Percentiles rank a stretch among this genome's conserved stretches.
Evolutionary conservation across 371 early-diverging fungal genomes (phyloP).

Genomic region (Capillidium rhysosporum): DNA sequence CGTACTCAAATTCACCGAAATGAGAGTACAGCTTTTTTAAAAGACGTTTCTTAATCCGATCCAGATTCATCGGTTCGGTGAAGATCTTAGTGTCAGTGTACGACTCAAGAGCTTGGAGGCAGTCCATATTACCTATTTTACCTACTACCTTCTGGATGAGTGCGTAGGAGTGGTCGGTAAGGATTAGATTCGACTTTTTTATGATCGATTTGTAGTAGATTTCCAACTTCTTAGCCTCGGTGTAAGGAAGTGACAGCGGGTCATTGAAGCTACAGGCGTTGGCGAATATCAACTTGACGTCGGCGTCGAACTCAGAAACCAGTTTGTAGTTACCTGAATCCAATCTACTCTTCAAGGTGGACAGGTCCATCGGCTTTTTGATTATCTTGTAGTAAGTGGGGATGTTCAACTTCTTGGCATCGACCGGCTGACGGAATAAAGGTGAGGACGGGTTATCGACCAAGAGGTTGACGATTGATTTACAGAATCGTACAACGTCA

Average conservation of each 20-base stretch:
- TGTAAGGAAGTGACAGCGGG: slow-evolving; percentile 66
- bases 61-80: not conserved
- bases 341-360: slow-evolving; percentile 77
- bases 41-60: not conserved
- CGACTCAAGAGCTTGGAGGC: not conserved
- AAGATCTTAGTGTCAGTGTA: not conserved
- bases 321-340: slow-evolving; percentile 47
- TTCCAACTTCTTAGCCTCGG: slow-evolving; percentile 59
- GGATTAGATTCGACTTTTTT: no score
- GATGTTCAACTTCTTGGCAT: slow-evolving; percentile 71
- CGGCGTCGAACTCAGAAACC: slow-evolving; percentile 60
- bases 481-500: not conserved
- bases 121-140: not conserved
- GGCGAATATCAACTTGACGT: slow-evolving; percentile 66
- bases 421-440: slow-evolving; percentile 85
- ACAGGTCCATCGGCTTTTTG: slow-evolving; percentile 96
- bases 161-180: not conserved
- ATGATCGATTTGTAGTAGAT: slow-evolving; percentile 7
- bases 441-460: slow-evolving; percentile 37
- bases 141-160: not conserved
- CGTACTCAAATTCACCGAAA: slow-evolving; percentile 1
- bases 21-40: not conserved
- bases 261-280: slow-evolving; percentile 95
- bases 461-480: not conserved
- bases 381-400: slow-evolving; percentile 88